Evolutionary conservation across 169 alveolate species (phyloP).

Genomic region (Plasmodium fragile): DNA sequence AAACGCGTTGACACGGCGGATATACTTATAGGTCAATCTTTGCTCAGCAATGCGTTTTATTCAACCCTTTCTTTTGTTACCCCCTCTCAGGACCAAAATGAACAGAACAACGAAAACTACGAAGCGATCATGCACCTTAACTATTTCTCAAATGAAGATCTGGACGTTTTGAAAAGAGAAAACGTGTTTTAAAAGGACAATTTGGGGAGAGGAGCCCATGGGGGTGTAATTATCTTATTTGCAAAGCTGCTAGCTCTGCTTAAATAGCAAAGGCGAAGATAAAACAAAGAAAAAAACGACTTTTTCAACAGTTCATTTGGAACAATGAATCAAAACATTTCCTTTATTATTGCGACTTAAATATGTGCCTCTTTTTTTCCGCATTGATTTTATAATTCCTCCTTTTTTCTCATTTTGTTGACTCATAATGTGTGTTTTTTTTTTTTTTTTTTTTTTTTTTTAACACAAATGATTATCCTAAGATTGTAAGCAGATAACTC

Average conservation of each 20-base stretch:
- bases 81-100: slow-evolving; percentile 28
- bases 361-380: neutral
- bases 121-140: slow-evolving; percentile 66
- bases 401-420: slow-evolving; percentile 4
- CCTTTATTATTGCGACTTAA: neutral
- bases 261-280: neutral
- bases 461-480: neutral
- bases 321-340: neutral
- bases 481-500: neutral
- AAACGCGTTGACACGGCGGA: neutral
- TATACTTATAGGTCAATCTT: neutral
- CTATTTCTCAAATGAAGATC: slow-evolving; percentile 55
- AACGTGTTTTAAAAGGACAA: neutral
- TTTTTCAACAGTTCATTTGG: neutral
- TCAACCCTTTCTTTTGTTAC: neutral
- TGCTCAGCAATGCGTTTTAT: neutral
- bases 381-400: neutral
- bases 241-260: neutral
- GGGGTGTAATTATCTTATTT: neutral
- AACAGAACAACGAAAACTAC: slow-evolving; percentile 37
- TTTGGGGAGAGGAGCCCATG: neutral
- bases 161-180: slow-evolving; percentile 69
- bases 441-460: neutral
- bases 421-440: neutral
- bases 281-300: neutral